Conservation (phyloP, 495 filamentous ascomycete species). For the Podospora pseudoanserina region DNA sequence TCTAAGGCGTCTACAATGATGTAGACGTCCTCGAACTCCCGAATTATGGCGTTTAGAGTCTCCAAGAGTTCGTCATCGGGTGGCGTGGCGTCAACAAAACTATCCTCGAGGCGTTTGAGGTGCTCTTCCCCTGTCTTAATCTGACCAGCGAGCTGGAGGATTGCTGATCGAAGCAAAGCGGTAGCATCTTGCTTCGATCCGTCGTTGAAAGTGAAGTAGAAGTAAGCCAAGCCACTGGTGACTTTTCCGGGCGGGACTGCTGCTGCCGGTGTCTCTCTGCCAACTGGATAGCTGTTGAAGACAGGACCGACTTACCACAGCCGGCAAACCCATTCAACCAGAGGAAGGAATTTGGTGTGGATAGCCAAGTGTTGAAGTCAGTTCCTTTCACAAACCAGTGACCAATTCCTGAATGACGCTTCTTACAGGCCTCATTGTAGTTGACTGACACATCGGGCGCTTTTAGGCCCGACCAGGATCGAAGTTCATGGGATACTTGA, state of each 20-base stretch:
- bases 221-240: slow-evolving; percentile 3
- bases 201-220: slow-evolving; percentile 16
- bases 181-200: slow-evolving; percentile 7
- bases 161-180: slow-evolving; percentile 3
- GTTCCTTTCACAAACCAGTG: slow-evolving; percentile 8
- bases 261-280: neutral
- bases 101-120: neutral
- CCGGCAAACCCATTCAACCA: slow-evolving; percentile 12
- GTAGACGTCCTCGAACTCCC: slow-evolving; percentile 7
- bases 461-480: neutral
- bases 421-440: slow-evolving; percentile 11
- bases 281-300: slow-evolving; percentile 10
- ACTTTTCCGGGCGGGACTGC: too few species aligned
- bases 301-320: slow-evolving; percentile 13
- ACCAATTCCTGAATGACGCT: slow-evolving; percentile 8
- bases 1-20: slow-evolving; percentile 9
- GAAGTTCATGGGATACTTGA: neutral
- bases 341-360: neutral
- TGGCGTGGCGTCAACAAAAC: neutral
- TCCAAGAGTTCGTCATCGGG: neutral
- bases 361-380: slow-evolving; percentile 5
- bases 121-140: neutral
- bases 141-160: slow-evolving; percentile 4
- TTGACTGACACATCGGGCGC: slow-evolving; percentile 6
- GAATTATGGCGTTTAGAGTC: neutral